phyloP scores from a whole-genome alignment of 495 filamentous ascomycete genomes.

The Penicillium odoratum region DNA sequence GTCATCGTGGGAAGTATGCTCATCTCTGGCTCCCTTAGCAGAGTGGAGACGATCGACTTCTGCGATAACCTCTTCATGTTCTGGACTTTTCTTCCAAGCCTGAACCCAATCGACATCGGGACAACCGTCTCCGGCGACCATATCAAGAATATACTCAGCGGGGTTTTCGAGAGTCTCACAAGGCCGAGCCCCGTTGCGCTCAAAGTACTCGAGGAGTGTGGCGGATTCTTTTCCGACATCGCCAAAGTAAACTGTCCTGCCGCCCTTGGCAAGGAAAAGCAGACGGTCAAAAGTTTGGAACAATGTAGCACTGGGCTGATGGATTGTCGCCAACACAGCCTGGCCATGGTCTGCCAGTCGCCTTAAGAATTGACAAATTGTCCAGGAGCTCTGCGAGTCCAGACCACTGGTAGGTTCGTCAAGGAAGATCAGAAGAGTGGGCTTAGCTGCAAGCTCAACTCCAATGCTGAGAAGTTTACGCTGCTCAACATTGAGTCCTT shows the following conservation, averaged over 20 bases:
- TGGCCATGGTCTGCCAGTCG: slow-evolving; percentile 83
- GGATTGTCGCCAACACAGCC: slow-evolving; percentile 88
- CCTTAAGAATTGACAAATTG: slow-evolving; percentile 73
- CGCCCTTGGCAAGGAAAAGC: slow-evolving; percentile 77
- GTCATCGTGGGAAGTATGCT: slow-evolving; percentile 4
- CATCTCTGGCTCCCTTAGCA: slow-evolving; percentile 23
- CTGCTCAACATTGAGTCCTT: slow-evolving; percentile 85
- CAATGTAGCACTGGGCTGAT: slow-evolving; percentile 86
- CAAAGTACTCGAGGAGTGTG: slow-evolving; percentile 71
- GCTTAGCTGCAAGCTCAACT: slow-evolving; percentile 86
- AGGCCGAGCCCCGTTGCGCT: slow-evolving; percentile 63
- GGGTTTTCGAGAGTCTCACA: slow-evolving; percentile 75
- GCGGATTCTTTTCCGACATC: slow-evolving; percentile 74
- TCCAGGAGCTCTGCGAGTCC: slow-evolving; percentile 84
- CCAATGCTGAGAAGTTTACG: slow-evolving; percentile 85
- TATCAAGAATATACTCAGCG: slow-evolving; percentile 89
- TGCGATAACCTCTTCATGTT: slow-evolving; percentile 59
- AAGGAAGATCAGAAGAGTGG: slow-evolving; percentile 79
- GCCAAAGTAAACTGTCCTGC: slow-evolving; percentile 84
- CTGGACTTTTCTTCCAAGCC: slow-evolving; percentile 69
- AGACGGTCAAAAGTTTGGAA: slow-evolving; percentile 91
- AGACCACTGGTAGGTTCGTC: slow-evolving; percentile 90
- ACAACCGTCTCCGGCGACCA: slow-evolving; percentile 56
- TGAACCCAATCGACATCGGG: slow-evolving; percentile 77
- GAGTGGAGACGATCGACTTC: slow-evolving; percentile 66